phyloP scores from a whole-genome alignment of 352 stramenopile species.

The Aphanomyces cochlioides region DNA sequence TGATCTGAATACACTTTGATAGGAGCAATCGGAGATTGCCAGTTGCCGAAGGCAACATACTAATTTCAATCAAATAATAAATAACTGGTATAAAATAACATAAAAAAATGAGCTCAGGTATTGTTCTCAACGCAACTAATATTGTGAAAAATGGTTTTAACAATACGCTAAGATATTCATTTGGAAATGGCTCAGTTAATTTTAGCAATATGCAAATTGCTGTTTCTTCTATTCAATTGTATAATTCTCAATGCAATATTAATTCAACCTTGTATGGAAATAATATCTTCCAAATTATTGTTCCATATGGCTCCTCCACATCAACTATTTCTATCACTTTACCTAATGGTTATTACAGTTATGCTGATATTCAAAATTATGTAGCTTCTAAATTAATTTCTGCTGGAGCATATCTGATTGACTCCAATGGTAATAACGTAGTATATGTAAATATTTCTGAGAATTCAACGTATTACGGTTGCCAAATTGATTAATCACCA shows the following conservation, averaged over 20 bases:
- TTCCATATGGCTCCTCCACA: conserved; percentile 31
- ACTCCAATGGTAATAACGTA: conserved; percentile 28
- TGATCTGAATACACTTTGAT: neutral
- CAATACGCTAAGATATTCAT: conserved; percentile 26
- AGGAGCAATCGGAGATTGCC: no score
- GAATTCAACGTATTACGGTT: conserved; percentile 33
- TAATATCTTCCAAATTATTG: conserved; percentile 31
- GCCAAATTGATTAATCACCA: conserved; percentile 30
- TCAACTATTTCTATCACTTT: conserved; percentile 29
- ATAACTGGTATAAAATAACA: no score
- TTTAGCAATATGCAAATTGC: conserved; percentile 31
- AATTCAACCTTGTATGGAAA: conserved; percentile 30
- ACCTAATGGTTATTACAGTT: conserved; percentile 32
- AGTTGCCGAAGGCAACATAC: no score
- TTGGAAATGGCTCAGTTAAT: conserved; percentile 25
- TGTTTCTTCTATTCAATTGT: conserved; percentile 32
- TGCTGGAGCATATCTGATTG: conserved; percentile 35
- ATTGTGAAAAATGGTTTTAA: conserved; percentile 34
- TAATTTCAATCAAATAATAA: no score
- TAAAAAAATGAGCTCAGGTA: conserved; percentile 14
- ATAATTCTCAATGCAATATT: conserved; percentile 36
- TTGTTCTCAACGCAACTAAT: neutral
- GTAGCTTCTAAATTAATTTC: conserved; percentile 30
- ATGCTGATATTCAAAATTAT: conserved; percentile 31
- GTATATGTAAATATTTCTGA: conserved; percentile 31